Evolutionary conservation across 768 basidiomycete species (phyloP), one percentile per base, ranked within the genome.

Genomic region (Suillus weaverae): DNA sequence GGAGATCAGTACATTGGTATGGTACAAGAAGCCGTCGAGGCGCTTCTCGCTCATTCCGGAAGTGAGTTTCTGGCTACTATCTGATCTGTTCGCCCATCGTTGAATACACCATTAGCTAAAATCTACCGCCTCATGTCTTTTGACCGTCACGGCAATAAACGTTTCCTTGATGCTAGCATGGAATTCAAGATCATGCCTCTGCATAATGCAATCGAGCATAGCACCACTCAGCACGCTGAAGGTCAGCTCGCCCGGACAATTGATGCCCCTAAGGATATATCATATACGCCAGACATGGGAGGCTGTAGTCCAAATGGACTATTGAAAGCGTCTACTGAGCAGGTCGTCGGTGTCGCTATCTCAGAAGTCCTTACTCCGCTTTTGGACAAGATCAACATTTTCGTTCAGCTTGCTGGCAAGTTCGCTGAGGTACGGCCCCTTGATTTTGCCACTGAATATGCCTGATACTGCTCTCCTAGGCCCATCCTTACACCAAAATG

Each of bases 401-500:
- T 66, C 20, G 48, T 64, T 48, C 39, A 22, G 18, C 14, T 66
- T 32, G 62, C 61, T 16, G 50, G 51, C 26, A 26, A 44, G 36
- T 30, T 64, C n/a, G 63, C 63, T 43, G 65, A 64, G 39, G 65
- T 60, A 30, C 18, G 18, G 10, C 11, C n/a, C 11, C 32, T 53
- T 55, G 55, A 35, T n/a, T 26, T 59, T n/a, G 7, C 16, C 26
- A 53, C n/a, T 48, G 5, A 6, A 33, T 11, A 20, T 51, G 5
- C 5, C 56, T 54, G 20, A 65, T 51, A 16, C 38, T 32, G 16
- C 13, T 63, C 33, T 18, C 16, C 11, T 43, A 68, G 67, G 66
- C 66, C 41, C 67, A 68, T 53, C 67, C 67, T 14, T 68, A 68
- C 36, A 66, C 41, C 9, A 66, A 66, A 41, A 66, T 66, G 61